Percentiles rank a stretch among this genome's conserved stretches.
Evolutionary conservation across 148 eudicot genomes (phyloP).

Genomic region (Spergularia marina): DNA sequence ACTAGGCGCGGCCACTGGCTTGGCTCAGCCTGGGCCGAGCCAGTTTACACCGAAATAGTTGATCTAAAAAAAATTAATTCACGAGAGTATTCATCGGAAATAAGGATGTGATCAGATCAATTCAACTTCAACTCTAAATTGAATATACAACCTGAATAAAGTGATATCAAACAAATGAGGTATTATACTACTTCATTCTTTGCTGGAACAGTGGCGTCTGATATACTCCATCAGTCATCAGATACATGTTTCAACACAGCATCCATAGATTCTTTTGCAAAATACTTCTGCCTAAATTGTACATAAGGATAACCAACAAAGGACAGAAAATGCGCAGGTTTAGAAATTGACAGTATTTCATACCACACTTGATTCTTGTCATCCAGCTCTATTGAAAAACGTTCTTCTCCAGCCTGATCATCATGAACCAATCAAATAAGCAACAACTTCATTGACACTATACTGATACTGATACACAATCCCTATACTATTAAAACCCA

Average conservation of each 20-base stretch:
- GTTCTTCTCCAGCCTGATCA: constrained; percentile 88
- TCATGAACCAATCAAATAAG: not conserved
- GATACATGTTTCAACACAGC: constrained; percentile 69
- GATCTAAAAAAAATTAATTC: too few relatives aligned
- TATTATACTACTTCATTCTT: not conserved
- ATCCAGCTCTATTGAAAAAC: constrained; percentile 79
- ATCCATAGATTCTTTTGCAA: constrained; percentile 57
- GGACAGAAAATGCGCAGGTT: constrained; percentile 76
- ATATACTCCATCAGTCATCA: constrained; percentile 9
- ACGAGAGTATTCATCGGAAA: too few relatives aligned
- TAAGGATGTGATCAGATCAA: too few relatives aligned
- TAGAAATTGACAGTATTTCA: constrained; percentile 85
- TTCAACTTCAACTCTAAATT: too few relatives aligned
- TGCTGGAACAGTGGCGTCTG: not conserved
- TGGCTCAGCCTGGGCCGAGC: too few relatives aligned
- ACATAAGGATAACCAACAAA: constrained; percentile 79
- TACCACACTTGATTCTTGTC: constrained; percentile 87
- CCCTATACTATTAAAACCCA: not conserved
- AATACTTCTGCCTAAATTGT: constrained; percentile 63
- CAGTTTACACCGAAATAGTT: too few relatives aligned
- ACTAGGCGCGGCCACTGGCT: too few relatives aligned
- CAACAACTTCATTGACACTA: constrained; percentile 19
- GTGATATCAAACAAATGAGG: not conserved
- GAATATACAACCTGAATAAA: too few relatives aligned
- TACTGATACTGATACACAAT: too few relatives aligned